A percentile compares a stretch with the other conserved stretches of the same genome.
phyloP scores from a whole-genome alignment of 208 protist genomes.

The Leishmania mexicana region DNA sequence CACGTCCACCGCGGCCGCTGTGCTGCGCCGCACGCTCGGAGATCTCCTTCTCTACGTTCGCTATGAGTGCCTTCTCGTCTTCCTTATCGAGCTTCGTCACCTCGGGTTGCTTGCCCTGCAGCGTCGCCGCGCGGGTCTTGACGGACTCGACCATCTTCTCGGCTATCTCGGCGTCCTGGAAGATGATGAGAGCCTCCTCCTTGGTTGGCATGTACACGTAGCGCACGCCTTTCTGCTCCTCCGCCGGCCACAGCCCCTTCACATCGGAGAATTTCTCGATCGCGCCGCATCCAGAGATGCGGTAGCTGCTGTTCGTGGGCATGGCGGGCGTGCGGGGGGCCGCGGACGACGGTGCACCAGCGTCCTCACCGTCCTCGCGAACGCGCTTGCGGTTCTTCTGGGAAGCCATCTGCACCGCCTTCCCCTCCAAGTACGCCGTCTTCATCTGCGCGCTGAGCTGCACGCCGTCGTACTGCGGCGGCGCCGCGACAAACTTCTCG shows the following conservation, averaged over 20 bases:
- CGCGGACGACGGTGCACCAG: not conserved
- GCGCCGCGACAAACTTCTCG: conserved; percentile 61
- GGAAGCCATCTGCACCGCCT: conserved; percentile 70
- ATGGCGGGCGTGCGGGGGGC: conserved; percentile 65
- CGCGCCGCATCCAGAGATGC: conserved; percentile 64
- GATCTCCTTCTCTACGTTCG: conserved; percentile 85
- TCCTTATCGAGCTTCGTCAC: conserved; percentile 68
- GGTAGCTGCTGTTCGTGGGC: conserved; percentile 80
- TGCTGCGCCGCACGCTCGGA: conserved; percentile 63
- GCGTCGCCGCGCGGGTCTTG: conserved; percentile 69
- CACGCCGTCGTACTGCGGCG: conserved; percentile 65
- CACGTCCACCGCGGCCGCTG: conserved; percentile 43
- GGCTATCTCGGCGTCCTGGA: conserved; percentile 82
- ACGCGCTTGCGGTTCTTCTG: conserved; percentile 45
- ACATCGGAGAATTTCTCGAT: conserved; percentile 76
- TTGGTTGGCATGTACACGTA: conserved; percentile 84
- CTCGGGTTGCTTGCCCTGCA: conserved; percentile 74
- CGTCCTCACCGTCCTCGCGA: conserved; percentile 6
- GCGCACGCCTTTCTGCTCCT: conserved; percentile 84
- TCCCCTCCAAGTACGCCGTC: conserved; percentile 71
- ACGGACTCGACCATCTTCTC: conserved; percentile 75
- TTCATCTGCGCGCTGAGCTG: conserved; percentile 84
- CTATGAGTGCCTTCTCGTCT: conserved; percentile 72
- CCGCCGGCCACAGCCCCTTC: conserved; percentile 83
- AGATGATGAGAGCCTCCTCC: conserved; percentile 75